Percentiles rank a stretch among this genome's conserved stretches.
Conservation (phyloP, 306 rosid species). For the Prunus salicina region DNA sequence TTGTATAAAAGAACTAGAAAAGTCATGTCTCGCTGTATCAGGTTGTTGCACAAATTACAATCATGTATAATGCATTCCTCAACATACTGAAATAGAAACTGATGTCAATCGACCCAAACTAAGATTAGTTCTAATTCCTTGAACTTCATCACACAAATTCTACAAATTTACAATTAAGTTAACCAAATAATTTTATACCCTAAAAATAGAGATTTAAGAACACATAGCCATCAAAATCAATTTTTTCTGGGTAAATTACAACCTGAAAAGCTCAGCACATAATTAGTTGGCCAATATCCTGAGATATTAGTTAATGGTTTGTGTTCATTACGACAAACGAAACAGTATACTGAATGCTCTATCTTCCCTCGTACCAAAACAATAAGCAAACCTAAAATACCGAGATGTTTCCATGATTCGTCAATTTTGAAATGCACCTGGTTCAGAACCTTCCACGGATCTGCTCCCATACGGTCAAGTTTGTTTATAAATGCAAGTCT, state of each 20-base stretch:
- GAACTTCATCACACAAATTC: neutral
- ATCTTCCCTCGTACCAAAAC: neutral
- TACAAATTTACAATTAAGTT: neutral
- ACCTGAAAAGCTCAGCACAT: neutral
- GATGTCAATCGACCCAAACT: neutral
- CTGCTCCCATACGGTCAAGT: constrained; percentile 99
- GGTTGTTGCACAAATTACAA: neutral
- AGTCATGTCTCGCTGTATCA: neutral
- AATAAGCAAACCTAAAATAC: neutral
- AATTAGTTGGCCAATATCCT: neutral
- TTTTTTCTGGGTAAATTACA: neutral
- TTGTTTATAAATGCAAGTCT: constrained; percentile 93
- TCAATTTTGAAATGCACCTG: constrained; percentile 53
- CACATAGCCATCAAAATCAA: neutral
- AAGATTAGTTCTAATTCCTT: neutral
- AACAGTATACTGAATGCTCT: neutral
- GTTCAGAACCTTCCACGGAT: constrained; percentile 95
- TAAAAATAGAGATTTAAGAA: neutral
- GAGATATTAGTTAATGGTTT: neutral
- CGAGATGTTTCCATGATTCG: constrained; percentile 3
- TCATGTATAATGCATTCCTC: neutral
- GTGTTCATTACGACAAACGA: neutral
- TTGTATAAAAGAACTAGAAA: neutral
- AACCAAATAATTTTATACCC: neutral
- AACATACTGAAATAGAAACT: neutral